phyloP scores from a whole-genome alignment of 148 eudicot species.

The Camellia japonica region DNA sequence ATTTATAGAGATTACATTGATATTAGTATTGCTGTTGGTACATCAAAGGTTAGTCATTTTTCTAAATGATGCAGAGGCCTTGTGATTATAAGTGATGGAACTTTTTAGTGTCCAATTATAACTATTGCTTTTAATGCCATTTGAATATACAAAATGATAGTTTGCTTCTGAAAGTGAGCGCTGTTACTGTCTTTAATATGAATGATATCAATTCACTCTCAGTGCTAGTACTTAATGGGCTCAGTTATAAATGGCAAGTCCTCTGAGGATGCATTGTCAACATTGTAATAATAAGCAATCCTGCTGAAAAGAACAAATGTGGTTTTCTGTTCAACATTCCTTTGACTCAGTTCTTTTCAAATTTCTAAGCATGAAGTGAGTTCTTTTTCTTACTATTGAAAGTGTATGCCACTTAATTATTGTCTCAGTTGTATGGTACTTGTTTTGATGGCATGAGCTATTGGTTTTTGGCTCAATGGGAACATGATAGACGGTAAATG shows the following conservation, averaged over 20 bases:
- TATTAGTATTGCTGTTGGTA: slow-evolving; percentile 66
- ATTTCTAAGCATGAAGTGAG: background rate
- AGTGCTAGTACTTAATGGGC: background rate
- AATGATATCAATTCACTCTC: no score
- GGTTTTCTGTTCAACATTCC: no score
- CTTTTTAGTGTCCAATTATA: no score
- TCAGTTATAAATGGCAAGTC: background rate
- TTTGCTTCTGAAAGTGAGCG: no score
- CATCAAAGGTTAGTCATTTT: slow-evolving; percentile 55
- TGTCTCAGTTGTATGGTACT: background rate
- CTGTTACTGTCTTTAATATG: no score
- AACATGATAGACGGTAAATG: background rate
- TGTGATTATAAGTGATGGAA: background rate
- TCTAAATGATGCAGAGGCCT: background rate
- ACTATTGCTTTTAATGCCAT: no score
- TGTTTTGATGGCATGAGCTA: background rate
- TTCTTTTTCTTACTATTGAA: background rate
- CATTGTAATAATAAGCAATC: no score
- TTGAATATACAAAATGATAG: no score
- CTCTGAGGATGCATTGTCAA: background rate
- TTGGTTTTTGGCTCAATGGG: background rate
- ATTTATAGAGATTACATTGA: no score
- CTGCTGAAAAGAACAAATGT: no score
- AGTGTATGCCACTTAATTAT: background rate
- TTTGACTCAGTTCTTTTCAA: no score